Percentiles rank a stretch among this genome's conserved stretches.
These are phyloP conservation scores for Alternaria triticina DNA, from an alignment of 2,329 filamentous ascomycete species.

Conservation along the genomic window DNA sequence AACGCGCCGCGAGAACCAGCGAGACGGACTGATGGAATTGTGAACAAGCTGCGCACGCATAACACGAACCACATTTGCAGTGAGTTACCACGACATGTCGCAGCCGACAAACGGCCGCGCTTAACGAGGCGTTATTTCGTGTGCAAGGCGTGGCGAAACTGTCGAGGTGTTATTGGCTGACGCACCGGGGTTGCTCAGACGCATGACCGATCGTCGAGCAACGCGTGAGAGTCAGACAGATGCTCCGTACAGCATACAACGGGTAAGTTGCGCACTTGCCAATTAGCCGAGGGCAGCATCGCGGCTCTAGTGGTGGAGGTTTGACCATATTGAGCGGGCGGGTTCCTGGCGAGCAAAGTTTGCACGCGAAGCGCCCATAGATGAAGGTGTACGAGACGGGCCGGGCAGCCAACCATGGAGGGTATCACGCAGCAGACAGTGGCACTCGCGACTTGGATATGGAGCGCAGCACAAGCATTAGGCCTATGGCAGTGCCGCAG, in stretches of 20 bases:
- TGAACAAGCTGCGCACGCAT: not conserved
- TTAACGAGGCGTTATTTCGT: slow-evolving; percentile 16
- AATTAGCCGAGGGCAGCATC: slow-evolving; percentile 24
- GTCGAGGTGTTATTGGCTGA: slow-evolving; percentile 18
- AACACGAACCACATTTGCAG: not conserved
- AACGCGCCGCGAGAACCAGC: slow-evolving; percentile 31
- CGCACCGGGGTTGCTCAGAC: slow-evolving; percentile 38
- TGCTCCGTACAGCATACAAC: slow-evolving; percentile 5
- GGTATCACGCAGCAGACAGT: slow-evolving; percentile 6
- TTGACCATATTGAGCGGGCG: slow-evolving; percentile 6
- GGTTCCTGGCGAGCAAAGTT: slow-evolving; percentile 15
- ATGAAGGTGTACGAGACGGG: slow-evolving; percentile 20
- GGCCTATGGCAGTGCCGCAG: not conserved
- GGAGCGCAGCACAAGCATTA: not conserved
- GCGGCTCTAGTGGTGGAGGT: slow-evolving; percentile 15
- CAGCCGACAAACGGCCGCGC: slow-evolving; percentile 24
- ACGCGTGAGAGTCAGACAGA: slow-evolving; percentile 9
- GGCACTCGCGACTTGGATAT: slow-evolving; percentile 4
- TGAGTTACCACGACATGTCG: not conserved
- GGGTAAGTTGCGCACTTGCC: slow-evolving; percentile 19
- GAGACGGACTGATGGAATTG: slow-evolving; percentile 23
- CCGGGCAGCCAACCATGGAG: slow-evolving; percentile 28
- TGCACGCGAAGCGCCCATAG: slow-evolving; percentile 14
- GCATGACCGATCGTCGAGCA: slow-evolving; percentile 24
- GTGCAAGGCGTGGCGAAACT: slow-evolving; percentile 16